Evolutionary conservation across 495 filamentous ascomycete genomes (phyloP).

Genomic region (Rhypophila decipiens): DNA sequence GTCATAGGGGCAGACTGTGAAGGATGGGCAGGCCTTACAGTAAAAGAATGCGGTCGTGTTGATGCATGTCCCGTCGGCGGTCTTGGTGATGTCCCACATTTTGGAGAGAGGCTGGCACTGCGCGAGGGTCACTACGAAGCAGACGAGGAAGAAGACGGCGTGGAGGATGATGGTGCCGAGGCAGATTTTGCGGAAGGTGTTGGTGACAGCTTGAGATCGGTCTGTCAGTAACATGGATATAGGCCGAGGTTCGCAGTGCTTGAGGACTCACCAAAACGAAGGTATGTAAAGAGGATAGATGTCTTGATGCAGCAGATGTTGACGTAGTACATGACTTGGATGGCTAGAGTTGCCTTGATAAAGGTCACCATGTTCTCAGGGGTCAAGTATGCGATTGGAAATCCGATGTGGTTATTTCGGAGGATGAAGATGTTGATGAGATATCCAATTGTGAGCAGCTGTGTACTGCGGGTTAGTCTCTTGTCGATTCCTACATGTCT

Average conservation of each 20-base stretch:
- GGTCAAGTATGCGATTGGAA: conserved; percentile 22
- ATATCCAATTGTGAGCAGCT: conserved; percentile 24
- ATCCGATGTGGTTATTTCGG: conserved; percentile 23
- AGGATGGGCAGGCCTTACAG: conserved; percentile 22
- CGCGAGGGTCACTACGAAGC: conserved; percentile 29
- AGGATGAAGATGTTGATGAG: conserved; percentile 23
- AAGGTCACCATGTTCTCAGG: conserved; percentile 23
- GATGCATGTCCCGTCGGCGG: conserved; percentile 34
- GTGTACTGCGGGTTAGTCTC: background rate
- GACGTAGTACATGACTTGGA: conserved; percentile 40
- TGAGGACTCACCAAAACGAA: conserved; percentile 36
- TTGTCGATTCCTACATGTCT: too few species aligned
- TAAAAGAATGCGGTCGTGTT: conserved; percentile 46
- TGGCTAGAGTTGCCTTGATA: conserved; percentile 31
- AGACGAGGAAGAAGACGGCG: conserved; percentile 29
- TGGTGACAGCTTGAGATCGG: conserved; percentile 17
- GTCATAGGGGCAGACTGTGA: background rate
- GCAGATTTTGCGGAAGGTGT: conserved; percentile 25
- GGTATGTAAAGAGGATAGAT: conserved; percentile 44
- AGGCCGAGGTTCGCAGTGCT: background rate
- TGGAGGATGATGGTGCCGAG: conserved; percentile 31
- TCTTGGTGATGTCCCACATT: conserved; percentile 39
- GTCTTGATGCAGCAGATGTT: conserved; percentile 35
- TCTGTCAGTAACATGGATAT: background rate
- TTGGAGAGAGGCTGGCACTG: conserved; percentile 41